A percentile compares a stretch with the other conserved stretches of the same genome.
Evolutionary conservation across 305 asterid genomes (phyloP).

Genomic region (Fraxinus velutina): DNA sequence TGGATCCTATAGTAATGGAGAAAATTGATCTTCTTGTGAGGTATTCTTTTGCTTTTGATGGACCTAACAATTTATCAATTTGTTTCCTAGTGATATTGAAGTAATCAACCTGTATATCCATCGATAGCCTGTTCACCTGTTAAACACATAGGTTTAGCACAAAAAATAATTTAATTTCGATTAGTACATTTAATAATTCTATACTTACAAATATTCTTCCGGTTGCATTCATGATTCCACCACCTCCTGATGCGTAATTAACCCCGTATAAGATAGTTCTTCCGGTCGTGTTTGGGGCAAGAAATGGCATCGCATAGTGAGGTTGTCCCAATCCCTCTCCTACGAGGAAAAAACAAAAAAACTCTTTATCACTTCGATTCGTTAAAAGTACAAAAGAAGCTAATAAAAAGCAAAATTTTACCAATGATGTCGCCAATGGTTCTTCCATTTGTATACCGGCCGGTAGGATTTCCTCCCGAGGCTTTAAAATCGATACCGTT

Average conservation of each 20-base stretch:
- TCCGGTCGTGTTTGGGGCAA: constrained; percentile 84
- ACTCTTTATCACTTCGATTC: not conserved
- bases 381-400: not conserved
- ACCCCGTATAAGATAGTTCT: constrained; percentile 60
- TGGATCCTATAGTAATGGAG: constrained; percentile 80
- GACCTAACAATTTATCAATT: constrained; percentile 57
- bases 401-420: constrained; percentile 17
- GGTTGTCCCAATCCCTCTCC: constrained; percentile 79
- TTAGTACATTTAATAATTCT: not conserved
- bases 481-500: constrained; percentile 80
- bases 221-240: constrained; percentile 84
- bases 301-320: constrained; percentile 67
- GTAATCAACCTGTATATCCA: constrained; percentile 88
- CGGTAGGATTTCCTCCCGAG: constrained; percentile 76
- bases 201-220: constrained; percentile 74
- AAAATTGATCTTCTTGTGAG: constrained; percentile 57
- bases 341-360: not conserved
- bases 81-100: constrained; percentile 77
- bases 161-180: not conserved
- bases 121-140: constrained; percentile 86
- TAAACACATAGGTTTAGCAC: not conserved
- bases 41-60: constrained; percentile 63
- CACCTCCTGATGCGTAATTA: constrained; percentile 92
- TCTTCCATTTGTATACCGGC: constrained; percentile 78
- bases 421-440: constrained; percentile 87